These are phyloP conservation scores for Rhipidocladum racemiflorum DNA, from an alignment of 176 grass and related monocot species.

Conservation along the genomic window DNA sequence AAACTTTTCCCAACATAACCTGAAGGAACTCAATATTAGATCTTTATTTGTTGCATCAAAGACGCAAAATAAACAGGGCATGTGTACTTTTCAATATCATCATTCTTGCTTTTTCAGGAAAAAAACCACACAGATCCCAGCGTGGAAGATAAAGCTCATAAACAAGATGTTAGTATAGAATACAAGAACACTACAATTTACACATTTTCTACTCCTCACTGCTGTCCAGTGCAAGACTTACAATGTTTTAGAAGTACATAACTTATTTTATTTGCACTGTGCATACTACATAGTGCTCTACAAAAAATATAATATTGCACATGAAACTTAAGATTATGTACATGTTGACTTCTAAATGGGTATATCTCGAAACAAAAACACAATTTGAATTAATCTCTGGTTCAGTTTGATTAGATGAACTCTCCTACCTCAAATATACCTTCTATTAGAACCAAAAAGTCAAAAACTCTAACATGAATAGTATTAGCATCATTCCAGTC, in stretches of 20 bases:
- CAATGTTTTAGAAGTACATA: no score
- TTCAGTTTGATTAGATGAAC: not conserved
- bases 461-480: not conserved
- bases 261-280: not conserved
- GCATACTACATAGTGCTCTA: not conserved
- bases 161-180: not conserved
- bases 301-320: not conserved
- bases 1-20: constrained; percentile 96
- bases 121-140: not conserved
- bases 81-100: not conserved
- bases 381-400: not conserved
- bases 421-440: not conserved
- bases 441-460: not conserved
- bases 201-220: not conserved
- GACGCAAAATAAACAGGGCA: constrained; percentile 4
- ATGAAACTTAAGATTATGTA: not conserved
- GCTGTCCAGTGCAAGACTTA: not conserved
- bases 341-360: not conserved
- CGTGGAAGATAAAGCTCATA: not conserved
- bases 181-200: not conserved
- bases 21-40: constrained; percentile 32
- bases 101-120: not conserved
- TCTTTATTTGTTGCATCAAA: constrained; percentile 3
- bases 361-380: not conserved
- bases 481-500: not conserved